A percentile compares a stretch with the other conserved stretches of the same genome.
Conservation (phyloP, 192 early-diverging fungal species). For the Pecoramyces ruminantium region DNA sequence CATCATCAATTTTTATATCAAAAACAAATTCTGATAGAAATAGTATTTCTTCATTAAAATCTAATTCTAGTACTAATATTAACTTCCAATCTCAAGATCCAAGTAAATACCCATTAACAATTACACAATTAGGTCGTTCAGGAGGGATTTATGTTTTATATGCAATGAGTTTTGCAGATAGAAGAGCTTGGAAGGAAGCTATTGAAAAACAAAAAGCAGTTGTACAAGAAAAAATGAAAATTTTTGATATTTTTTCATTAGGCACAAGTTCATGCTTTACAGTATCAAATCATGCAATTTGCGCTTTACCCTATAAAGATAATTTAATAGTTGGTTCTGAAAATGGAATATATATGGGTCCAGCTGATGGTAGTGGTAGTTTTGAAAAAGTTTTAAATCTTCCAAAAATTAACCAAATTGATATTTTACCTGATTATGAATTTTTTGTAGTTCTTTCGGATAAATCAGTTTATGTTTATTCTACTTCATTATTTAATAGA, state of each 20-base stretch:
- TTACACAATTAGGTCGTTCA: slow-evolving; percentile 54
- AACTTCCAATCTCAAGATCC: not conserved
- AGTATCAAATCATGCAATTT: slow-evolving; percentile 34
- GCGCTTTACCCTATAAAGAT: slow-evolving; percentile 28
- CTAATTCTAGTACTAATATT: not conserved
- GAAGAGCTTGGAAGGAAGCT: slow-evolving; percentile 67
- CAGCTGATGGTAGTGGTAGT: slow-evolving; percentile 14
- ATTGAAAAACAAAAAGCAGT: slow-evolving; percentile 45
- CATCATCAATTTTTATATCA: not conserved
- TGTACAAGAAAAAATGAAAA: slow-evolving; percentile 15
- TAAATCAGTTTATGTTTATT: slow-evolving; percentile 11
- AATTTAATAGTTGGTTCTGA: slow-evolving; percentile 70
- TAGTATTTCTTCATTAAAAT: slow-evolving; percentile 4
- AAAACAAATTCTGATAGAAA: slow-evolving; percentile 11
- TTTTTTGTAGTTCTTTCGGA: slow-evolving; percentile 69
- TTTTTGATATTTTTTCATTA: slow-evolving; percentile 37
- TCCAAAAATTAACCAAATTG: slow-evolving; percentile 73
- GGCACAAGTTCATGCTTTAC: slow-evolving; percentile 24
- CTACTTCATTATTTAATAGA: not conserved
- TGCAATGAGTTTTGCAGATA: slow-evolving; percentile 50
- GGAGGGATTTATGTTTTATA: slow-evolving; percentile 57
- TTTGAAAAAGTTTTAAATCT: slow-evolving; percentile 30
- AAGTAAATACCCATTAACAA: slow-evolving; percentile 41
- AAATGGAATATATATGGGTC: slow-evolving; percentile 60
- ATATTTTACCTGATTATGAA: slow-evolving; percentile 63